Conservation (phyloP, 306 rosid species). For the Trichosanthes cucumerina region DNA sequence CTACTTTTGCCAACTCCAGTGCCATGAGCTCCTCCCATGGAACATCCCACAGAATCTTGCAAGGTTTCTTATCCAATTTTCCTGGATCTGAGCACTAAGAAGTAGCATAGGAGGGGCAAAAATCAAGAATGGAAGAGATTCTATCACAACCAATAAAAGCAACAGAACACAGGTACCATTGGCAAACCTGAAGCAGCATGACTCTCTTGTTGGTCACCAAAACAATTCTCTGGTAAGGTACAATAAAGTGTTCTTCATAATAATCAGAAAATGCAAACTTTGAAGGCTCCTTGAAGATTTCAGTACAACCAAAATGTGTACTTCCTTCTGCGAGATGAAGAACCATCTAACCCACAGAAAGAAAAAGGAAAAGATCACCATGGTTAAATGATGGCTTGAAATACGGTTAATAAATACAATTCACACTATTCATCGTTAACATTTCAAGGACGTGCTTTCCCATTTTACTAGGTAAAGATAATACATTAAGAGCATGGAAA, state of each 20-base stretch:
- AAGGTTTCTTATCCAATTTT: conserved; percentile 81
- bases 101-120: conserved; percentile 15
- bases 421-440: background rate
- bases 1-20: conserved; percentile 79
- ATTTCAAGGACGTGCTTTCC: background rate
- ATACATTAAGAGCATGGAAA: background rate
- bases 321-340: conserved; percentile 92
- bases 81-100: conserved; percentile 71
- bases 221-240: conserved; percentile 70
- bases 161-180: conserved; percentile 6
- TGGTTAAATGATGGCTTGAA: conserved; percentile 1
- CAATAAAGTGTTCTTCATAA: conserved; percentile 70
- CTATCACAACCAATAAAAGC: background rate
- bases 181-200: conserved; percentile 79
- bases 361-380: background rate
- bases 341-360: conserved; percentile 51
- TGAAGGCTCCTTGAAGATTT: conserved; percentile 92
- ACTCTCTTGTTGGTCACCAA: conserved; percentile 86
- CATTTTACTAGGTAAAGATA: background rate
- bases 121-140: conserved; percentile 25
- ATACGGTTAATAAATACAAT: background rate
- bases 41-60: conserved; percentile 91
- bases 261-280: conserved; percentile 87
- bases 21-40: conserved; percentile 96
- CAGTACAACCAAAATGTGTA: conserved; percentile 84